Evolutionary conservation across 1,284 basidiomycete species (phyloP).

Genomic region (Melampsora larici-populina): DNA sequence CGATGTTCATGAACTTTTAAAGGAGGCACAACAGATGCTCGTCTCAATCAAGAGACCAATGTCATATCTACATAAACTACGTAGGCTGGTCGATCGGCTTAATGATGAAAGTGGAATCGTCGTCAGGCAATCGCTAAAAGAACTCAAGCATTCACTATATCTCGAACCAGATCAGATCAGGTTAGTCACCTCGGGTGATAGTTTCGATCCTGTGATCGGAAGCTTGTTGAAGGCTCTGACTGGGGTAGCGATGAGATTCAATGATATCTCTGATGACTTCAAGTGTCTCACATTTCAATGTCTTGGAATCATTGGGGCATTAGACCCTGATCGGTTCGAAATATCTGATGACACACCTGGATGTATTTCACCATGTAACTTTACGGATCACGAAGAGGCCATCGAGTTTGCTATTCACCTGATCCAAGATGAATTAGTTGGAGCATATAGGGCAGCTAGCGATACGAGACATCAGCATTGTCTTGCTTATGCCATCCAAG

Average conservation of each 20-base stretch:
- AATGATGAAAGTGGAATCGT: conserved; percentile 79
- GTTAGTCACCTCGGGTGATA: conserved; percentile 71
- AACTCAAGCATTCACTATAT: conserved; percentile 68
- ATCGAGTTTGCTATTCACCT: conserved; percentile 78
- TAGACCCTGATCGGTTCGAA: conserved; percentile 91
- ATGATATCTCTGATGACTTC: conserved; percentile 62
- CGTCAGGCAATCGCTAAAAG: conserved; percentile 70
- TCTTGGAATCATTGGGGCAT: conserved; percentile 86
- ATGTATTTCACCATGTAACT: conserved; percentile 77
- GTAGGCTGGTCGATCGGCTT: conserved; percentile 70
- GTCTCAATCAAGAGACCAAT: conserved; percentile 59
- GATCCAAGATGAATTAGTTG: conserved; percentile 79
- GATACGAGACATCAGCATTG: conserved; percentile 88
- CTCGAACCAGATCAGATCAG: conserved; percentile 61
- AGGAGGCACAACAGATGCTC: conserved; percentile 59
- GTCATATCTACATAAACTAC: conserved; percentile 63
- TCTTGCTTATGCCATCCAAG: conserved; percentile 88
- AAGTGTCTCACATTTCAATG: conserved; percentile 77
- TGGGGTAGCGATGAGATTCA: conserved; percentile 69
- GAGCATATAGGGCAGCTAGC: conserved; percentile 87
- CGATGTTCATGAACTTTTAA: conserved; percentile 65
- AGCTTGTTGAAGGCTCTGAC: conserved; percentile 69
- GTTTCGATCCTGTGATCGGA: conserved; percentile 76
- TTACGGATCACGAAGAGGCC: conserved; percentile 74
- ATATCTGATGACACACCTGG: conserved; percentile 63